These are phyloP conservation scores for Coemansia sp. DNA, from an alignment of 192 early-diverging fungal species.

Conservation along the genomic window DNA sequence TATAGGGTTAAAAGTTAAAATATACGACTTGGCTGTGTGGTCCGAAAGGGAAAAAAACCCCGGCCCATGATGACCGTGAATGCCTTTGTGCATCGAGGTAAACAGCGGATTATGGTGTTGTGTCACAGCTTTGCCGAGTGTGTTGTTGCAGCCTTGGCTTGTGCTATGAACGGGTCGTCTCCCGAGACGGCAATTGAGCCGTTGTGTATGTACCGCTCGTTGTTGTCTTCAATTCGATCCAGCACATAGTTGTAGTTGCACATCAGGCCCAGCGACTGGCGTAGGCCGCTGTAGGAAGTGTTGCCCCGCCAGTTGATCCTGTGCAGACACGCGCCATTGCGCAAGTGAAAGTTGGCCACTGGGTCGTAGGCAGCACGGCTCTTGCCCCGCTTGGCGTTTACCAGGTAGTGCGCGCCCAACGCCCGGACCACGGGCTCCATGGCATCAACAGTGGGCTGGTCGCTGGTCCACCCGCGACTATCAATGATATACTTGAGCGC, in stretches of 20 bases:
- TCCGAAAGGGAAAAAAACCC: too few species aligned
- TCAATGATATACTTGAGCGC: conserved; percentile 39
- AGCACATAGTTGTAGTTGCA: conserved; percentile 88
- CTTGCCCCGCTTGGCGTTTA: conserved; percentile 28
- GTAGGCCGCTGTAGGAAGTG: conserved; percentile 72
- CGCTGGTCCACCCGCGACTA: conserved; percentile 42
- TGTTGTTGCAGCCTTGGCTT: background rate
- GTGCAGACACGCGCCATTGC: conserved; percentile 89
- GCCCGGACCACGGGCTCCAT: conserved; percentile 43
- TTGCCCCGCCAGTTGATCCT: conserved; percentile 89
- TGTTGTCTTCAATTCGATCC: conserved; percentile 76
- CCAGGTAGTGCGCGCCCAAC: conserved; percentile 46
- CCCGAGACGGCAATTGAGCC: conserved; percentile 60
- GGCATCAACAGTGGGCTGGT: conserved; percentile 24
- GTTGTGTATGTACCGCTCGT: conserved; percentile 64
- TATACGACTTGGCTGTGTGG: too few species aligned
- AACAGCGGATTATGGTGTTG: background rate
- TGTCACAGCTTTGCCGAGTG: conserved; percentile 12
- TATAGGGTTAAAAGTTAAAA: background rate
- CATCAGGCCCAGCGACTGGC: conserved; percentile 91
- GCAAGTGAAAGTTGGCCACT: conserved; percentile 93
- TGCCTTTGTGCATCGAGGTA: too few species aligned
- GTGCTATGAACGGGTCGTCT: conserved; percentile 27
- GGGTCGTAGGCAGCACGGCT: conserved; percentile 73
- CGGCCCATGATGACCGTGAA: too few species aligned